phyloP scores from a whole-genome alignment of 164 flowering plant species.

The Kingdonia uniflora region DNA sequence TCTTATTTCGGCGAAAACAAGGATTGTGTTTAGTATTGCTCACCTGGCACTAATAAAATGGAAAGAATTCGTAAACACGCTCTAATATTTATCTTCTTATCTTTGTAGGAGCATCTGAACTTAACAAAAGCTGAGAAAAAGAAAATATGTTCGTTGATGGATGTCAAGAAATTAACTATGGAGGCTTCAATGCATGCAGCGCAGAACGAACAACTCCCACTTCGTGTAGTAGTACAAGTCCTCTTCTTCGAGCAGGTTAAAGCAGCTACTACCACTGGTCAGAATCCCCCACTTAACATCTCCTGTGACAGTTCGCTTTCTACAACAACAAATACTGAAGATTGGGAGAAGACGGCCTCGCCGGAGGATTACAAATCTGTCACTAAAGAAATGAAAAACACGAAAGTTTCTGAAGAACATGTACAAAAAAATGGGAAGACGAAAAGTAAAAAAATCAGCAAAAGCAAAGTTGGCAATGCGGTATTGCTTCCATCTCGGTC shows the following conservation, averaged over 20 bases:
- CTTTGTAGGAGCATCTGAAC: slow-evolving; percentile 52
- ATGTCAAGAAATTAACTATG: slow-evolving; percentile 58
- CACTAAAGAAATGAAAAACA: slow-evolving; percentile 29
- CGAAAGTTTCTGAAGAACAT: slow-evolving; percentile 31
- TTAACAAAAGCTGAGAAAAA: slow-evolving; percentile 65
- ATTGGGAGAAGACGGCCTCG: slow-evolving; percentile 27
- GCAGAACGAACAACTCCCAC: slow-evolving; percentile 82
- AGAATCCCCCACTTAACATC: slow-evolving; percentile 15
- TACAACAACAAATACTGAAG: slow-evolving; percentile 27
- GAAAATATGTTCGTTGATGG: slow-evolving; percentile 65
- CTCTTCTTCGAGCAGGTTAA: slow-evolving; percentile 72
- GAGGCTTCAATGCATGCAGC: slow-evolving; percentile 80
- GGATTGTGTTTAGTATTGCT: neutral
- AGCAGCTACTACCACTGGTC: slow-evolving; percentile 24
- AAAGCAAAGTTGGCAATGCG: slow-evolving; percentile 30
- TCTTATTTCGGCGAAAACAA: neutral
- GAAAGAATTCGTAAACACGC: no score
- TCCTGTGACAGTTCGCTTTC: slow-evolving; percentile 24
- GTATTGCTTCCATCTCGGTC: slow-evolving; percentile 67
- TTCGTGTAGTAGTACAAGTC: slow-evolving; percentile 80
- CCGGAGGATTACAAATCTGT: slow-evolving; percentile 26
- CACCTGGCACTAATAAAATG: no score
- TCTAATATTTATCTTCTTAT: neutral
- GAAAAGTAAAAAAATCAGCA: slow-evolving; percentile 30
- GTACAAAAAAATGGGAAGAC: slow-evolving; percentile 23